Conservation (phyloP, 257 asterid species). For the Handroanthus guayacan region DNA sequence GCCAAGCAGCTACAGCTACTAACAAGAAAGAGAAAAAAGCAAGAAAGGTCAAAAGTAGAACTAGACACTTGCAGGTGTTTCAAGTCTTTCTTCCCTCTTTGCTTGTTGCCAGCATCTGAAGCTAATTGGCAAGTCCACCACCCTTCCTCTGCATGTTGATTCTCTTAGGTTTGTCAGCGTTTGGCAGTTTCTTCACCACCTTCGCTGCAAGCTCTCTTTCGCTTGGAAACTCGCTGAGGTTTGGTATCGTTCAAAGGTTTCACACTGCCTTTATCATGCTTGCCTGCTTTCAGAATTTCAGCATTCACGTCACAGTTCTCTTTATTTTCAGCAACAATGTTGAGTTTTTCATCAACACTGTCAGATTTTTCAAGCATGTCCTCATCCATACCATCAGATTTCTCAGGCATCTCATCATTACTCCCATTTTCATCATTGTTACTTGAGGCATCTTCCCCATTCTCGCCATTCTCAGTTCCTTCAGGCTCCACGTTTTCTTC, state of each 20-base stretch:
- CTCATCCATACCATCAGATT: conserved; percentile 29
- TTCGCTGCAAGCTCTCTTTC: conserved; percentile 36
- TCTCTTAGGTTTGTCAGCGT: conserved; percentile 38
- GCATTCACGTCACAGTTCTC: conserved; percentile 43
- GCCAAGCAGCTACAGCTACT: conserved; percentile 8
- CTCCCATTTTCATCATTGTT: conserved; percentile 36
- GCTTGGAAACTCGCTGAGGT: conserved; percentile 36
- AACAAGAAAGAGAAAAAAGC: neutral
- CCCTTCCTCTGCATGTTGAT: conserved; percentile 22
- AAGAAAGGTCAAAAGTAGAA: neutral
- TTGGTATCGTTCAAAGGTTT: conserved; percentile 28
- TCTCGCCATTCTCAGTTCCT: conserved; percentile 45
- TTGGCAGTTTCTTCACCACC: conserved; percentile 4
- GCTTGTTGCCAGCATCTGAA: conserved; percentile 26
- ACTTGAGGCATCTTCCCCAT: conserved; percentile 35
- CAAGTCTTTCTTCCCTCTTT: conserved; percentile 3
- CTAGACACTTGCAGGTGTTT: neutral
- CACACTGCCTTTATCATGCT: conserved; percentile 34
- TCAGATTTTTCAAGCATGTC: conserved; percentile 42
- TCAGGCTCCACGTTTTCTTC: conserved; percentile 56
- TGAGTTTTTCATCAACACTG: conserved; percentile 29
- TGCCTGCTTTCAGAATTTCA: conserved; percentile 39
- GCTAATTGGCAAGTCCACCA: conserved; percentile 20
- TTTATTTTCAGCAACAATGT: conserved; percentile 45
- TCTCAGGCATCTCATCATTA: conserved; percentile 35